Base-by-base conservation (phyloP, 2,329 filamentous ascomycete genomes). In the Colletotrichum sidae region DNA sequence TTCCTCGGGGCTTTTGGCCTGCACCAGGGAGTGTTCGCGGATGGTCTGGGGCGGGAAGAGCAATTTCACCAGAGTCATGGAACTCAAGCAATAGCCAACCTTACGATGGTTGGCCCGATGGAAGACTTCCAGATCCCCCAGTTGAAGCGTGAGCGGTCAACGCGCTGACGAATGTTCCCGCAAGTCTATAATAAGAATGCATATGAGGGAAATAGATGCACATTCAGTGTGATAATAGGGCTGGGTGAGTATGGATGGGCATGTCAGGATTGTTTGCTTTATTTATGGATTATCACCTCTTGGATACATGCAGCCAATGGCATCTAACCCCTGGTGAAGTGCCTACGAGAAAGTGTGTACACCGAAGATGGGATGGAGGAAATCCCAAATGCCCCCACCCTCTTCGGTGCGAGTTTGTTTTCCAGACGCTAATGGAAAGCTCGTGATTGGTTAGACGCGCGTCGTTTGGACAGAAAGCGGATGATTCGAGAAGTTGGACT, bases 391-490 rank as follows among this genome's bases (percentile, higher is more conserved):
- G 35, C 7, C 52, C 25, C 37, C 15, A 25, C n/a, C 17, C 46
- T 57, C 55, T 41, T 35, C 15, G 35, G 10, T 52, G 10, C 59
- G 25, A 13, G 34, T 39, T 44, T 44, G 6, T 33, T 52, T 25
- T 4, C 4, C 33, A 42, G 17, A n/a, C 45, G 12, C 33, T 47
- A 47, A 61, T 41, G 37, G 44, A 35, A 9, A 50, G 17, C 10
- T 8, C 49, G 25, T 49, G 10, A 45, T 61, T 54, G 50, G 50
- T 15, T 17, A 10, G 35, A 8, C 15, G 37, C 33, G 4, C 37
- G 55, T 47, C 49, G 25, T 59, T 38, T 37, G 42, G 47, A 33
- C 53, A 60, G 47, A 42, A 64, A 60, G 49, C 46, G 17, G 39
- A 5, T 25, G 25, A 25, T 25, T 25, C 25, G 25, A 25, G 25